Evolutionary conservation across 257 asterid species (phyloP), one percentile per base, ranked within the genome.

Genomic region (Gentiana macrophylla): DNA sequence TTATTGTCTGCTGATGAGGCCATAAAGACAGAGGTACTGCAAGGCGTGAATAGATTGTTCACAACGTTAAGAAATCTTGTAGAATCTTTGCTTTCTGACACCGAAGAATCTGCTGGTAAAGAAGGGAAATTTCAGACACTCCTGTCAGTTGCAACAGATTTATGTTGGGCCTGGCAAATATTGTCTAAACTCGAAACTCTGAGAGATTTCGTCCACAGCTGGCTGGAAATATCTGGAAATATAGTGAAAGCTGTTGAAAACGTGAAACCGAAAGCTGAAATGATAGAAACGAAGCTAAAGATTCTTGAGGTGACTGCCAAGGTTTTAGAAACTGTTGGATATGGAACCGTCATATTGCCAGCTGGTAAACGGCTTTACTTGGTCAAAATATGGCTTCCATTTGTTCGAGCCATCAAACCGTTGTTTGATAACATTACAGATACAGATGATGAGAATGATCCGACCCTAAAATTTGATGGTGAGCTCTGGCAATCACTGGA

Each of bases 401-500:
- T 77, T 61, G 76, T 67, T 32, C 66, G 90, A 59, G n/a, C 45
- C 3, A 60, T 78, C 69, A 84, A 81, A 80, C 68, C 76, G 56
- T 68, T 72, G 43, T 62, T 77, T 1, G 94, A 81, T 63, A 24
- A 24, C 24, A 65, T 77, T 8, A 52, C 67, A 32, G 4, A 62
- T 33, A 52, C 65, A 9, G 77, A 77, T 11, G 92, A 80, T 24
- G 93, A 72, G 33, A 69, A 66, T 33, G 78, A 78, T 56, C n/a
- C 50, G 63, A 15, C 35, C 12, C 12, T 76, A 66, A 82, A 77
- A 69, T 11, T 75, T 3, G 89, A 91, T 44, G 60, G 66, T 1
- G 96, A 84, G 62, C 8, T 87, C n/a, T 86, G 96, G 96, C 90
- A 78, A 54, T 71, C 92, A 3, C 32, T 87, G 75, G 98, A 91